phyloP scores from a whole-genome alignment of 1,284 basidiomycete genomes.

The Boletus chippewaensis region DNA sequence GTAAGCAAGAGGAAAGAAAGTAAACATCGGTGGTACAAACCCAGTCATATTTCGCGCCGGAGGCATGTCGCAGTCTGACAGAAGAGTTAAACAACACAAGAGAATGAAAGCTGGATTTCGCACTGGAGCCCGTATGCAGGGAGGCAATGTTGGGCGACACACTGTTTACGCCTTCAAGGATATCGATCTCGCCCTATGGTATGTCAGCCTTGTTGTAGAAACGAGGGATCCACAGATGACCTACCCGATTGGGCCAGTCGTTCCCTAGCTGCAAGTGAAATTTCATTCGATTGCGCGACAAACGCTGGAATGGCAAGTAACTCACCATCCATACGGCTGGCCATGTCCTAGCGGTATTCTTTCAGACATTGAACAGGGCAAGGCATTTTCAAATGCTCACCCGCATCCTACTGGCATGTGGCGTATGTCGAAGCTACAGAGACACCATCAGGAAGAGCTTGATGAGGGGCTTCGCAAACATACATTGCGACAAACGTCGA shows the following conservation, averaged over 20 bases:
- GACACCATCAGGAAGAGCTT: not conserved
- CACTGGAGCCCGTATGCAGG: conserved; percentile 20
- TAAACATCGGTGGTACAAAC: conserved; percentile 11
- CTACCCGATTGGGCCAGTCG: conserved; percentile 20
- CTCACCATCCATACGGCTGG: conserved; percentile 27
- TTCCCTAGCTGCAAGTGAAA: conserved; percentile 16
- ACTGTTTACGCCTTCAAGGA: conserved; percentile 30
- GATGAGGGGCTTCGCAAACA: not conserved
- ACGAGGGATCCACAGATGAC: not conserved
- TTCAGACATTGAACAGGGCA: not conserved
- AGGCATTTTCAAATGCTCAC: conserved; percentile 12
- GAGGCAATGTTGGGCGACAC: conserved; percentile 26
- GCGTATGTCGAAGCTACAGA: conserved; percentile 22
- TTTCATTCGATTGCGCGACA: not conserved
- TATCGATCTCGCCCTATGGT: conserved; percentile 31
- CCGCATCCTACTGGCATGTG: conserved; percentile 29
- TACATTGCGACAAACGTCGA: conserved; percentile 19
- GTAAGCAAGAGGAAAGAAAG: conserved; percentile 3
- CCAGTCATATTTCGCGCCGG: conserved; percentile 20
- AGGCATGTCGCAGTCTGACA: conserved; percentile 20
- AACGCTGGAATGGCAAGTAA: not conserved
- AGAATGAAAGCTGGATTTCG: not conserved
- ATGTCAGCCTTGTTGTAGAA: not conserved
- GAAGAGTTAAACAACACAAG: not conserved
- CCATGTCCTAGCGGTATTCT: conserved; percentile 20